phyloP scores from a whole-genome alignment of 1,139 yeast genomes.

The Kodamaea fungicola region DNA sequence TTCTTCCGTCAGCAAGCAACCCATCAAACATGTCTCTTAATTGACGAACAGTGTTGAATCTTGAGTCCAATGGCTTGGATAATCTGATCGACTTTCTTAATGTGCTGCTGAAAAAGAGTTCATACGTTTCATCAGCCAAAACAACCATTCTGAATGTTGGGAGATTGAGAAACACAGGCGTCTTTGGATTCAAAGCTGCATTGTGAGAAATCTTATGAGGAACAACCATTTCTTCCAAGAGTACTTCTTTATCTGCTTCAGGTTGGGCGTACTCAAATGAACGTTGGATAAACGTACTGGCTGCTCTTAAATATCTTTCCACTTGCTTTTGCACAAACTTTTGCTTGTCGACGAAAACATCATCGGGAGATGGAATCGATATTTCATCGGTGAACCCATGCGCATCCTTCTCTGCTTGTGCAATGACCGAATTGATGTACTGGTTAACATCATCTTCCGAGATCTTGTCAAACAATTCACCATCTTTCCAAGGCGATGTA shows the following conservation, averaged over 20 bases:
- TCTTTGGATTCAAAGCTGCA: conserved; percentile 76
- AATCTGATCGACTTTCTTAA: conserved; percentile 66
- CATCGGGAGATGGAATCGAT: conserved; percentile 48
- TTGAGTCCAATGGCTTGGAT: conserved; percentile 48
- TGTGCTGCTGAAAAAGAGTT: conserved; percentile 70
- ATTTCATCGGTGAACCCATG: conserved; percentile 19
- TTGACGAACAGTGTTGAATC: conserved; percentile 53
- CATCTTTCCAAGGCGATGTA: conserved; percentile 82
- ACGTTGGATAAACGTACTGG: conserved; percentile 80
- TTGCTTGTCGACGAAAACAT: conserved; percentile 59
- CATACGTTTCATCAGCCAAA: conserved; percentile 90
- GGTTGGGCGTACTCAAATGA: conserved; percentile 92
- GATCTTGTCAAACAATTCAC: conserved; percentile 53
- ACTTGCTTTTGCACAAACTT: conserved; percentile 67
- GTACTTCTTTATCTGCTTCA: conserved; percentile 43
- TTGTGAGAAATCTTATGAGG: conserved; percentile 49
- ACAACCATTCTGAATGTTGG: conserved; percentile 95
- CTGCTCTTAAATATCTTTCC: conserved; percentile 81
- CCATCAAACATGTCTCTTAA: conserved; percentile 89
- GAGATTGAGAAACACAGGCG: conserved; percentile 71
- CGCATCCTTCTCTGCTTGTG: conserved; percentile 20
- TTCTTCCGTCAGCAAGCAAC: conserved; percentile 83
- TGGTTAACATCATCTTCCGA: conserved; percentile 61
- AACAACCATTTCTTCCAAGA: conserved; percentile 36
- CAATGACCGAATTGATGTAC: conserved; percentile 60